Base-by-base conservation (phyloP, 352 stramenopile species). In the Phytophthora crassamura region DNA sequence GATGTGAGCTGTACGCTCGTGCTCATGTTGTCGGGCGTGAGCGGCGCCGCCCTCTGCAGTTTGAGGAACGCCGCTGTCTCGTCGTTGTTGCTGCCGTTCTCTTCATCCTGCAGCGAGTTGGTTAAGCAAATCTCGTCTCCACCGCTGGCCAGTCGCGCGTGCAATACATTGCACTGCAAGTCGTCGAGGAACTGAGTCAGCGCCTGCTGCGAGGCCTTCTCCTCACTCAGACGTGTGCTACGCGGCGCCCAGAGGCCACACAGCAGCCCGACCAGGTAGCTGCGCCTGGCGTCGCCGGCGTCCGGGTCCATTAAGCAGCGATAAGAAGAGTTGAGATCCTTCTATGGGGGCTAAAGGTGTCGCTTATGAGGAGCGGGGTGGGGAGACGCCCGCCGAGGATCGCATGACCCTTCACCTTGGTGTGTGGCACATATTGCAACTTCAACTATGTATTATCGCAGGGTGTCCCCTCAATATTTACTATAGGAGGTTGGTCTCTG, bases 161-260 rank as follows among this genome's bases (percentile, higher is more conserved):
- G 72, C 1, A 96, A 64, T 42, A 92, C 71, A 2, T 50, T 65
- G 45, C 80, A 91, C 39, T 79, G 82, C 8, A 82, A 66, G 22
- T 94, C 84, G 39, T 96, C 85, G 1, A 96, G 69, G 61, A 96
- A 96, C 34, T 67, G 58, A 8, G 54, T 75, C 34, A 95, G 43
- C 8, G 86, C 86, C 5, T 81, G 69, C 9, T 90, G 66, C 0
- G 74, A 81, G 16, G 46, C 28, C 28, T 89, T 83, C 30, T 68
- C 64, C 3, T 59, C 54, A 16, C 66, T 71, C n/a, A 93, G 16
- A 14, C 66, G 65, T 15, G 80, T 63, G 10, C 72, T 63, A n/a
- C 67, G 61, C 3, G 65, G 78, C 0, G 83, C 72, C 83, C 84
- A 95, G 22, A 95, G 64, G 55, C 81, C 80, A 46, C 77, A 60